Evolutionary conservation across 441 rosid genomes (phyloP), one percentile per base, ranked within the genome.

Genomic region (Macaranga tanarius): DNA sequence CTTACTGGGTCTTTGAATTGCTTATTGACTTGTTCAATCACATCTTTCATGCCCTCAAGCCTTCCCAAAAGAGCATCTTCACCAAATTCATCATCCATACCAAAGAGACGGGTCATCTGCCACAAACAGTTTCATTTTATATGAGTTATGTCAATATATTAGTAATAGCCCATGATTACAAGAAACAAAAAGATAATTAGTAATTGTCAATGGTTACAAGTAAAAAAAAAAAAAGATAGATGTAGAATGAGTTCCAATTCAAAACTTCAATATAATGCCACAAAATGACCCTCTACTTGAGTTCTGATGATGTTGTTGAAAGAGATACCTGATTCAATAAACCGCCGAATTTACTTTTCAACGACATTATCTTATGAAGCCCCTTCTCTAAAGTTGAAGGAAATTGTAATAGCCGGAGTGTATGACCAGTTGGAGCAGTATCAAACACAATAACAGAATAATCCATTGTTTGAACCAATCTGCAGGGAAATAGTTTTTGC

Each of bases 391-490:
- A 81, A 58, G 99, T 93, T 68, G 97, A 75, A 0, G 99, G 99
- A 72, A 96, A 93, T 82, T 96, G 99, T 77, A 96, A 82, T 28
- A 96, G 83, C 64, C 97, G 89, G 70, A 96, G 97, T 20, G 99
- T 93, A 77, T 93, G 98, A 51, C 98, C 99, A 34, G 99, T 96
- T 75, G 99, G 99, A 80, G 99, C 98, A 12, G 99, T 96, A 82
- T 96, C 98, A 74, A 93, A 96, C 44, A 93, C 99, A 75, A 95
- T 91, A 73, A 84, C 85, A 62, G 96, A 92, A 82, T 92, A 95
- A 73, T 92, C 98, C 99, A 95, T 91, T 9, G 98, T 92, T 70
- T 95, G 99, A 81, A 92, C 98, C 96, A 95, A 85, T 85, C 97
- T 93, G 83, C 59, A 70, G 68, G 34, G 67, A 76, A 52, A 74